Evolutionary conservation across 2,329 filamentous ascomycete genomes (phyloP), one percentile per base, ranked within the genome.

Genomic region (Teratosphaeria zuluensis): DNA sequence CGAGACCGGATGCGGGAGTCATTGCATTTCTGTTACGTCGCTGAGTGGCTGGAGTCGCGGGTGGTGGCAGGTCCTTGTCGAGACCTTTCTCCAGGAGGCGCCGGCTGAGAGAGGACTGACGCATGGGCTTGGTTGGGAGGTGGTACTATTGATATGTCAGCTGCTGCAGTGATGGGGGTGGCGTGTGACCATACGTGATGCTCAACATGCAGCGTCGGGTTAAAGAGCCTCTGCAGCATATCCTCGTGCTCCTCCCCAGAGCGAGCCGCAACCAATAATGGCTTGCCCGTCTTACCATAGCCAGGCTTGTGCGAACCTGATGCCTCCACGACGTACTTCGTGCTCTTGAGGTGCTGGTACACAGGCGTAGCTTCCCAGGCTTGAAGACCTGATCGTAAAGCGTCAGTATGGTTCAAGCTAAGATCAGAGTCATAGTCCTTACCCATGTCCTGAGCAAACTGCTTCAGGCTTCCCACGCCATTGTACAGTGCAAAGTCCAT

Each of bases 211-310:
- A 54, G 55, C 31, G 66, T 57, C 2, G 69, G 68, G 56, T 71
- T 61, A 58, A 70, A 70, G 3, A 69, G 62, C 11, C 56, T 59
- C 21, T 59, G 53, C 16, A 69, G 58, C 63, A 71, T 65, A 42
- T 56, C 59, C 11, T 66, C 59, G 54, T 66, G 59, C 12, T 55
- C 55, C n/a, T 59, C 48, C 2, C 61, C 64, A 14, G 61, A 55
- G n/a, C 46, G 56, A 6, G 62, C 59, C 9, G 67, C 61, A 11
- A 69, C 62, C 28, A 63, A 65, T 9, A 56, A 55, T 14, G 65
- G 58, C 56, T 65, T 65, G 24, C 63, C 61, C 1, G 62, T 55
- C 12, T 53, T 55, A 7, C 58, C 57, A 52, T 62, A 64, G 11
- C 62, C 62, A 2, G 59, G 46, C 24, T 60, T 65, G 53, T 62